Conservation (phyloP, 495 filamentous ascomycete genomes). For the Bryoglossum gracile region DNA sequence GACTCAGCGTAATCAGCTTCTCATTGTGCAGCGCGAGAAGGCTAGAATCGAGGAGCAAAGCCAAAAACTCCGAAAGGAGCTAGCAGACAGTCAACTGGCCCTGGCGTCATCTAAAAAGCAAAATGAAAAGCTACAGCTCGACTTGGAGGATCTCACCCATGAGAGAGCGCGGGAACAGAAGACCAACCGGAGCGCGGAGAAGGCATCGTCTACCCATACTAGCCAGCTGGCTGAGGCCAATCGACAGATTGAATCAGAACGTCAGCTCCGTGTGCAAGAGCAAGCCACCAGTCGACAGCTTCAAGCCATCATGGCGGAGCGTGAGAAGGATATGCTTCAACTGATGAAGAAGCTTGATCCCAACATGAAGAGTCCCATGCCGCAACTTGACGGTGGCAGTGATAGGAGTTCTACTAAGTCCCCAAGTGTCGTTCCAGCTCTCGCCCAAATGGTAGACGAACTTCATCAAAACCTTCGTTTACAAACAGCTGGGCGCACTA, state of each 20-base stretch:
- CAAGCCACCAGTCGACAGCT: constrained; percentile 78
- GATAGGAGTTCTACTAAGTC: constrained; percentile 48
- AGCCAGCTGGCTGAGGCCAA: constrained; percentile 85
- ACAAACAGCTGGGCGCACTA: constrained; percentile 71
- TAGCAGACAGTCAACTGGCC: constrained; percentile 80
- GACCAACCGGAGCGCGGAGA: constrained; percentile 83
- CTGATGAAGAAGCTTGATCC: constrained; percentile 84
- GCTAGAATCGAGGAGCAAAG: constrained; percentile 76
- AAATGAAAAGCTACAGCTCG: constrained; percentile 87
- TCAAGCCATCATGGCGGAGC: constrained; percentile 66
- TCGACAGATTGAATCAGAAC: constrained; percentile 81
- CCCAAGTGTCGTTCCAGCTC: constrained; percentile 53
- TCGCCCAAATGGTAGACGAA: constrained; percentile 87
- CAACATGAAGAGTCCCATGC: constrained; percentile 45
- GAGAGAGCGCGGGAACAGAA: constrained; percentile 89
- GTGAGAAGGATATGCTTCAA: constrained; percentile 71
- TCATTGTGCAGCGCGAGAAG: constrained; percentile 77
- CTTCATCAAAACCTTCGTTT: constrained; percentile 77
- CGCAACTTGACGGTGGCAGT: constrained; percentile 29
- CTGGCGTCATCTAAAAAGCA: constrained; percentile 89
- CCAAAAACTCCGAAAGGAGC: constrained; percentile 70
- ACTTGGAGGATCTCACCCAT: constrained; percentile 87
- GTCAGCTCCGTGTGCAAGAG: constrained; percentile 76
- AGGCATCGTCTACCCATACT: constrained; percentile 72
- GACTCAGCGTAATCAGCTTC: constrained; percentile 69